A percentile compares a stretch with the other conserved stretches of the same genome.
These are phyloP conservation scores for Coniochaeta sp. DNA, from an alignment of 2,329 filamentous ascomycete genomes.

Conservation along the genomic window DNA sequence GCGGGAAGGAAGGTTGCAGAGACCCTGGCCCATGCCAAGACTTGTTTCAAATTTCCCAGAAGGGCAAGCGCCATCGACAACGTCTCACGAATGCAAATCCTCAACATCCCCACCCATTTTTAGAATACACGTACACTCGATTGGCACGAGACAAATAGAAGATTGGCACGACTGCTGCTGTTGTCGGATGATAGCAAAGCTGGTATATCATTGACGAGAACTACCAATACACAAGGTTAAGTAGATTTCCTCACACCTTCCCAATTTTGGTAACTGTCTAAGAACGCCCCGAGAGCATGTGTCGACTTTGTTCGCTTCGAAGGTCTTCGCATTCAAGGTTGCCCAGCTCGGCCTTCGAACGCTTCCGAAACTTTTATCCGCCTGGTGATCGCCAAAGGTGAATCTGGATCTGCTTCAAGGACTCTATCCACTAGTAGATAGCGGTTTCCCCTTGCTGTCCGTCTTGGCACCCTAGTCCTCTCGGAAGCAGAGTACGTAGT, in stretches of 20 bases:
- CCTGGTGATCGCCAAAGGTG: slow-evolving; percentile 3
- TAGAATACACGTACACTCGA: background rate
- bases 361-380: slow-evolving; percentile 4
- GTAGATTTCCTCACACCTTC: too few relatives aligned
- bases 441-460: too few relatives aligned
- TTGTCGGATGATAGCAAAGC: background rate
- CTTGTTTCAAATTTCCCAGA: background rate
- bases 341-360: background rate
- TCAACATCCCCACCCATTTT: background rate
- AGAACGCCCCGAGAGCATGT: too few relatives aligned
- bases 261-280: too few relatives aligned
- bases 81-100: slow-evolving; percentile 14
- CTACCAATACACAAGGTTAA: too few relatives aligned
- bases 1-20: background rate
- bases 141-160: background rate
- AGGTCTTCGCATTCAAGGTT: background rate
- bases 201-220: background rate
- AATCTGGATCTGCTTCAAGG: slow-evolving; percentile 1
- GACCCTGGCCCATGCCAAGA: background rate
- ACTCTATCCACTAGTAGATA: background rate
- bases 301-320: too few relatives aligned
- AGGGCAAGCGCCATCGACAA: background rate
- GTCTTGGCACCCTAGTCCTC: too few relatives aligned
- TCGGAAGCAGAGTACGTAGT: too few relatives aligned
- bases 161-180: background rate